Evolutionary conservation across 306 rosid genomes (phyloP).

Genomic region (Begonia loranthoides): DNA sequence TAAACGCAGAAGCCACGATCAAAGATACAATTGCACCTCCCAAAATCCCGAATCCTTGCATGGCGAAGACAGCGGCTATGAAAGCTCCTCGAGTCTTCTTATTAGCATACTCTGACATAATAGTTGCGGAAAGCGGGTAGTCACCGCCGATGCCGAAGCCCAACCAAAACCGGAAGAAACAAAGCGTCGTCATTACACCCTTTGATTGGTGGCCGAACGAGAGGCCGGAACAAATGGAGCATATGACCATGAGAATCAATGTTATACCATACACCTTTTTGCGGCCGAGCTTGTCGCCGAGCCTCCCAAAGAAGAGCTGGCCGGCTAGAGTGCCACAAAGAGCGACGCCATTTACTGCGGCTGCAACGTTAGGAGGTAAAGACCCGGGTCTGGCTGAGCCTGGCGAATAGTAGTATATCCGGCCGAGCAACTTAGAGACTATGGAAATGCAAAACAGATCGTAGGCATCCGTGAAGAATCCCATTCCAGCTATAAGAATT

Average conservation of each 20-base stretch:
- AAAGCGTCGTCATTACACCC: slow-evolving; percentile 3
- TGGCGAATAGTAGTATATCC: slow-evolving; percentile 1
- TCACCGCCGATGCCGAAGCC: slow-evolving; percentile 13
- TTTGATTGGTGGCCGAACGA: neutral
- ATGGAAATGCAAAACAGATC: slow-evolving; percentile 10
- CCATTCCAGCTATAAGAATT: neutral
- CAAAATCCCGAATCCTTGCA: slow-evolving; percentile 9
- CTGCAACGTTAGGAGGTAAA: slow-evolving; percentile 10
- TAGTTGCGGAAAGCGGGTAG: slow-evolving; percentile 9
- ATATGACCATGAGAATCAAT: slow-evolving; percentile 7
- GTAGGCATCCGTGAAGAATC: slow-evolving; percentile 11
- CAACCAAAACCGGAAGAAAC: slow-evolving; percentile 10
- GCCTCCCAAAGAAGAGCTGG: slow-evolving; percentile 5
- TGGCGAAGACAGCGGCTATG: slow-evolving; percentile 9
- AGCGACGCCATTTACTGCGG: slow-evolving; percentile 6
- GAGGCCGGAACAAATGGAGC: slow-evolving; percentile 8
- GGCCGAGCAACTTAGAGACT: slow-evolving; percentile 7
- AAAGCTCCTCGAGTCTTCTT: slow-evolving; percentile 14
- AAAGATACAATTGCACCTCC: slow-evolving; percentile 4
- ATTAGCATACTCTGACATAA: slow-evolving; percentile 10
- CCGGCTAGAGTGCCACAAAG: slow-evolving; percentile 10
- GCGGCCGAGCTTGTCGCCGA: neutral
- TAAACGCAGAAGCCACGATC: slow-evolving; percentile 4
- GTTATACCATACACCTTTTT: slow-evolving; percentile 9
- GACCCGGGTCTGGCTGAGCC: neutral